Conservation (phyloP, 2,329 filamentous ascomycete species). For the Arthrobotrys entomopaga region DNA sequence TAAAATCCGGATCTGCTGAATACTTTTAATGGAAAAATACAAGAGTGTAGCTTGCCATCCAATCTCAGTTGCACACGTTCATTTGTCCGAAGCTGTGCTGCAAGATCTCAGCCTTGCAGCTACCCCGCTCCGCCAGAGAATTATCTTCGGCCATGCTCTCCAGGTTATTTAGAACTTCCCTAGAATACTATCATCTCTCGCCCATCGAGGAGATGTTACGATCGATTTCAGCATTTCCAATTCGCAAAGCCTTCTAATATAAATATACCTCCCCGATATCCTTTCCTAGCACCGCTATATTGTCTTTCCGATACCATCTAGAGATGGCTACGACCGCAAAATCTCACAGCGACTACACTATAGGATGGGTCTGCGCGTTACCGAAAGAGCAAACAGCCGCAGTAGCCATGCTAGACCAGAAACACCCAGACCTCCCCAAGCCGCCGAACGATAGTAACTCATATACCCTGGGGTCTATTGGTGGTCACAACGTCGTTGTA, state of each 20-base stretch:
- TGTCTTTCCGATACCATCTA: neutral
- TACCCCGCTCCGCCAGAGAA: constrained; percentile 4
- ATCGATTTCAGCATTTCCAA: neutral
- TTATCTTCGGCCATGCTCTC: neutral
- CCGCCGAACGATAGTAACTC: constrained; percentile 8
- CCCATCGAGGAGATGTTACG: neutral
- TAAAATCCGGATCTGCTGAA: neutral
- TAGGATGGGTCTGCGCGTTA: constrained; percentile 21
- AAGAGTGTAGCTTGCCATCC: neutral
- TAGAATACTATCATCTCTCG: neutral
- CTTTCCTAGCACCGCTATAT: neutral
- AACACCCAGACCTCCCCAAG: constrained; percentile 5
- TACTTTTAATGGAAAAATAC: neutral
- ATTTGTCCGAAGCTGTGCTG: neutral
- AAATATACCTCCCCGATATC: neutral
- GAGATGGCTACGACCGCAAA: constrained; percentile 2
- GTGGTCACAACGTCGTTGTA: constrained; percentile 9
- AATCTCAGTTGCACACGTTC: neutral
- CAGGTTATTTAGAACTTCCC: neutral
- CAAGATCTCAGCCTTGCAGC: constrained; percentile 4
- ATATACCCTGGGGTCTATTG: constrained; percentile 17
- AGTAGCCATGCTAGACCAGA: constrained; percentile 22
- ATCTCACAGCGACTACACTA: constrained; percentile 15
- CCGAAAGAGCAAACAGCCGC: constrained; percentile 19
- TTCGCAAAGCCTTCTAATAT: constrained; percentile 1